A percentile compares a stretch with the other conserved stretches of the same genome.
Conservation (phyloP, 2,329 filamentous ascomycete genomes). For the Phialemonium atrogriseum region DNA sequence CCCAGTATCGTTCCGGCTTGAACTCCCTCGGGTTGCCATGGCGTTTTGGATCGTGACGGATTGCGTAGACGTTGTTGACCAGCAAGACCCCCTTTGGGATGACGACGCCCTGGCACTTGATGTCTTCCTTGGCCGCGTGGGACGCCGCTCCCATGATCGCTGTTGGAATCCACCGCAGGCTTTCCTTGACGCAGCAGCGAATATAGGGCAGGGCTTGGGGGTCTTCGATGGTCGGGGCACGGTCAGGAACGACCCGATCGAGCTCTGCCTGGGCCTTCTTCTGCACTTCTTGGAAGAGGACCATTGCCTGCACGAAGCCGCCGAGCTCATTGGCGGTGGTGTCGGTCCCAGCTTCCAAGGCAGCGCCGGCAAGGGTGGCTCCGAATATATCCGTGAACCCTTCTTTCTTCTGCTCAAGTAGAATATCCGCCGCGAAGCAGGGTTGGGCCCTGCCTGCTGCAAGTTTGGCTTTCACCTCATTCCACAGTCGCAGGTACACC, state of each 20-base stretch:
- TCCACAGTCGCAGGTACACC: conserved; percentile 31
- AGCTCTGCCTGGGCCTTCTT: conserved; percentile 29
- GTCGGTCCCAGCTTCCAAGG: conserved; percentile 32
- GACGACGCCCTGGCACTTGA: conserved; percentile 33
- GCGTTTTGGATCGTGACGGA: conserved; percentile 36
- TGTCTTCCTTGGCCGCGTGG: conserved; percentile 31
- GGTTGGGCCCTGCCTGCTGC: conserved; percentile 13
- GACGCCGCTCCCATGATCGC: conserved; percentile 29
- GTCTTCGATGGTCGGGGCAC: conserved; percentile 30
- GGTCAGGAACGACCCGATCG: conserved; percentile 26
- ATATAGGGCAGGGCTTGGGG: conserved; percentile 31
- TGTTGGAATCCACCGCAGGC: conserved; percentile 35
- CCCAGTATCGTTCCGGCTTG: conserved; percentile 29
- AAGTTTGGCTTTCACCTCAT: conserved; percentile 27
- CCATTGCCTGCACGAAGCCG: conserved; percentile 38
- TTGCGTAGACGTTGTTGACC: conserved; percentile 33
- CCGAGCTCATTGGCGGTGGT: conserved; percentile 32
- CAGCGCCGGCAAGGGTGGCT: conserved; percentile 24
- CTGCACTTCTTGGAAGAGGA: conserved; percentile 31
- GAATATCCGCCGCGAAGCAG: conserved; percentile 16
- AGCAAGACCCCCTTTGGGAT: conserved; percentile 37
- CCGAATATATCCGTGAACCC: conserved; percentile 22
- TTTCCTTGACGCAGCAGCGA: conserved; percentile 33
- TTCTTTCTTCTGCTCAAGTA: conserved; percentile 13
- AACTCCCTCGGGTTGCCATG: conserved; percentile 32